These are phyloP conservation scores for Haplographium delicatum DNA, from an alignment of 495 filamentous ascomycete genomes.

Conservation along the genomic window DNA sequence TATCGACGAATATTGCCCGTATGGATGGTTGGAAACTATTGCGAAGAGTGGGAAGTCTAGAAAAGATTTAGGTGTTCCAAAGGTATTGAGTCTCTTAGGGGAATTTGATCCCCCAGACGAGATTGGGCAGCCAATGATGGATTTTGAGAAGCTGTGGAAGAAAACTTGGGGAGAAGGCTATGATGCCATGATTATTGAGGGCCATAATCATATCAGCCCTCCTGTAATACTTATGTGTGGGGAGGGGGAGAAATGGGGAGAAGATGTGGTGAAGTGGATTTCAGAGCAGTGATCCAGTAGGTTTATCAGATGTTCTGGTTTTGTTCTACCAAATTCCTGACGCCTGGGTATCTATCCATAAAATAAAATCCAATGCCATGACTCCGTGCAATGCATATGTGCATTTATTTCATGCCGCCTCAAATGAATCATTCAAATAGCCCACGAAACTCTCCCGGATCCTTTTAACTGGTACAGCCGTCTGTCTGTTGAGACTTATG, in stretches of 20 bases:
- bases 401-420: conserved; percentile 24
- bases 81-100: conserved; percentile 25
- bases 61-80: conserved; percentile 20
- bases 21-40: conserved; percentile 28
- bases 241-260: conserved; percentile 38
- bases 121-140: conserved; percentile 25
- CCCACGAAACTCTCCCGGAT: conserved; percentile 65
- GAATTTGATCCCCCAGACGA: conserved; percentile 35
- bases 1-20: conserved; percentile 23
- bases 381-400: neutral
- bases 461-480: conserved; percentile 48
- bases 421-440: conserved; percentile 66
- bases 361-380: neutral
- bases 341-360: conserved; percentile 10
- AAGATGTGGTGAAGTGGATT: conserved; percentile 31
- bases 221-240: conserved; percentile 31
- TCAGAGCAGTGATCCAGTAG: neutral
- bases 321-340: too few species aligned
- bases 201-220: conserved; percentile 44
- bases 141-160: conserved; percentile 28
- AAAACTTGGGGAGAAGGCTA: conserved; percentile 29
- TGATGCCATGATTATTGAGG: conserved; percentile 28
- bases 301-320: too few species aligned
- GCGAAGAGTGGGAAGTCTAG: conserved; percentile 22
- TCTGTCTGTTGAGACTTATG: conserved; percentile 68